Base-by-base conservation (phyloP, 805 yeast genomes). In the Candida ascalaphidarum region DNA sequence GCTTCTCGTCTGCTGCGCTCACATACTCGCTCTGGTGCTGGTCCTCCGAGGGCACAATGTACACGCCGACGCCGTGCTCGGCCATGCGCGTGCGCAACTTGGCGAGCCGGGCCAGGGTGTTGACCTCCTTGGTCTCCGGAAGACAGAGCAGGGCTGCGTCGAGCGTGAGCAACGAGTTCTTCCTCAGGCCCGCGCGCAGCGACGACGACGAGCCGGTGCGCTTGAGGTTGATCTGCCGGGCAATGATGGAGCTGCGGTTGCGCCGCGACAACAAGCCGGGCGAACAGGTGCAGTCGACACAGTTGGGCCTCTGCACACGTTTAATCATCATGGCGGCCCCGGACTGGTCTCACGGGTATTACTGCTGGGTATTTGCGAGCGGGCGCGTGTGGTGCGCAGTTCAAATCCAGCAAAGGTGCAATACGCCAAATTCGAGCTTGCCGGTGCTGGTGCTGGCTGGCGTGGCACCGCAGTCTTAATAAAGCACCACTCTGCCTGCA, bases 11-110 rank as follows among this genome's bases (percentile, higher is more conserved):
- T 10, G 79, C 73, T 2, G 68, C 58, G 0, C 92, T 71, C 6
- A 89, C 89, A 44, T 88, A 88, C 57, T 89, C 98, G 16, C 88
- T 76, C 52, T 81, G 89, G 52, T 89, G 98, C 43, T 83, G 95
- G 49, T 89, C 98, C 50, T 85, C 96, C 22, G 94, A 77, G 13
- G 89, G 85, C 7, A 83, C 72, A 16, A 74, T 64, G 51, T 92
- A 89, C 19, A 84, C 77, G 8, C 79, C 83, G 21, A 89, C 49
- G 20, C 71, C 74, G 32, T 73, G 51, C 25, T 64, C 55, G 24
- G 65, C 68, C 88, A 92, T 83, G 35, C 68, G 61, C 22, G 55
- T 41, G 44, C 96, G 68, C 33, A 88, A 58, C 12, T 46, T 43
- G 27, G 42, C 43, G 27, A 88, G 61, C 42, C 88, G 74, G 27